phyloP scores from a whole-genome alignment of 1,284 basidiomycete genomes.

The Sphagnurus paluster region DNA sequence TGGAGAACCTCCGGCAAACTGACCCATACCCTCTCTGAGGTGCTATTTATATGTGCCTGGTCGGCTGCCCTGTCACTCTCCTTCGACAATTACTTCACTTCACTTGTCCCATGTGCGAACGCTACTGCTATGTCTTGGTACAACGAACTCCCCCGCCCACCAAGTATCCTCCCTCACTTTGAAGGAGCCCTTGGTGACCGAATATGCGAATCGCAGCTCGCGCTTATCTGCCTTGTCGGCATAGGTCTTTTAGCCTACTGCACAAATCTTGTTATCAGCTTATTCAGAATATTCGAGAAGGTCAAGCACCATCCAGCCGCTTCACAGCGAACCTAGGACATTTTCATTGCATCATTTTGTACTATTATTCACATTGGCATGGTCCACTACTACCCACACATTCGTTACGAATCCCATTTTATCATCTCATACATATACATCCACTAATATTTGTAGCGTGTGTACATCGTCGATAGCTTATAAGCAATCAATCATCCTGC shows the following conservation, averaged over 20 bases:
- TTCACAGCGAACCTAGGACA: constrained; percentile 14
- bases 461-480: background rate
- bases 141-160: constrained; percentile 53
- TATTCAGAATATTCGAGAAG: constrained; percentile 88
- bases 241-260: constrained; percentile 78
- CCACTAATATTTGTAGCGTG: background rate
- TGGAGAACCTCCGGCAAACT: constrained; percentile 86
- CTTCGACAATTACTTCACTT: constrained; percentile 92
- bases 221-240: constrained; percentile 73
- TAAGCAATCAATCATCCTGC: too few relatives aligned
- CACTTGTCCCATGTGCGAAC: constrained; percentile 74
- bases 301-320: constrained; percentile 59
- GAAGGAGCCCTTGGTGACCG: constrained; percentile 52
- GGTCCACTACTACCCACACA: background rate
- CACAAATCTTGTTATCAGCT: constrained; percentile 77
- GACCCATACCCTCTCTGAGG: constrained; percentile 77
- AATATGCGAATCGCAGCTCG: constrained; percentile 72
- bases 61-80: constrained; percentile 85
- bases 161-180: constrained; percentile 39
- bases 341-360: constrained; percentile 1
- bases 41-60: constrained; percentile 91
- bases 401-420: background rate
- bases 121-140: constrained; percentile 67
- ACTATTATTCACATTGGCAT: background rate
- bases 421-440: background rate